Evolutionary conservation across 148 eudicot genomes (phyloP).

Genomic region (Rhododendron henanense): DNA sequence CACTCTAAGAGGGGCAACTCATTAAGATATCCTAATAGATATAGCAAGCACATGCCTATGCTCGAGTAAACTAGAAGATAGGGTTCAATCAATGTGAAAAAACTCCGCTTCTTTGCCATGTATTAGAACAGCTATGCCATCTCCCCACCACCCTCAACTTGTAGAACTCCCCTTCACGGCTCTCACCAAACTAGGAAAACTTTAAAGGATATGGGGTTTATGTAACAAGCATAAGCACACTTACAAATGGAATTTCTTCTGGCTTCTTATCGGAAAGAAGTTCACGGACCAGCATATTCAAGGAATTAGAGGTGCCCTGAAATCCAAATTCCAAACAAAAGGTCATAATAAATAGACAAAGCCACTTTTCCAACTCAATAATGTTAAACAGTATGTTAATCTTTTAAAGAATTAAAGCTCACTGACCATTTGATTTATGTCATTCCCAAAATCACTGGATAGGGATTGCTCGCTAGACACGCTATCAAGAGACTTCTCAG

Average conservation of each 20-base stretch:
- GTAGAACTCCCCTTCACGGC: background rate
- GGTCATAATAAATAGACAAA: background rate
- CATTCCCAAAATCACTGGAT: constrained; percentile 36
- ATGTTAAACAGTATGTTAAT: background rate
- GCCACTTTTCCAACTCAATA: constrained; percentile 7
- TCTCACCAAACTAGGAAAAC: background rate
- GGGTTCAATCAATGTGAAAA: background rate
- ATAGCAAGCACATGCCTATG: background rate
- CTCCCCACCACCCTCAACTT: background rate
- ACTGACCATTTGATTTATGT: constrained; percentile 55
- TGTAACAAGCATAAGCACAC: constrained; percentile 25
- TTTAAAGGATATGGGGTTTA: background rate
- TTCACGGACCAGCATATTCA: constrained; percentile 57
- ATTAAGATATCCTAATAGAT: background rate
- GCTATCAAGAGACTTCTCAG: constrained; percentile 53
- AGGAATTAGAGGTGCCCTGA: constrained; percentile 49
- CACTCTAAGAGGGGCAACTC: background rate
- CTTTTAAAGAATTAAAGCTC: background rate
- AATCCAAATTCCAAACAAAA: background rate
- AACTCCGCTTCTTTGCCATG: background rate
- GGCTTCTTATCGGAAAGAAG: constrained; percentile 69
- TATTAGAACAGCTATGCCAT: background rate
- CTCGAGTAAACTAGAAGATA: background rate
- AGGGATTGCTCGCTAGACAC: constrained; percentile 25
- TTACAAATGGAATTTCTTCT: constrained; percentile 77